These are phyloP conservation scores for Hymenoscyphus fructigenus DNA, from an alignment of 2,329 filamentous ascomycete genomes.

Conservation along the genomic window DNA sequence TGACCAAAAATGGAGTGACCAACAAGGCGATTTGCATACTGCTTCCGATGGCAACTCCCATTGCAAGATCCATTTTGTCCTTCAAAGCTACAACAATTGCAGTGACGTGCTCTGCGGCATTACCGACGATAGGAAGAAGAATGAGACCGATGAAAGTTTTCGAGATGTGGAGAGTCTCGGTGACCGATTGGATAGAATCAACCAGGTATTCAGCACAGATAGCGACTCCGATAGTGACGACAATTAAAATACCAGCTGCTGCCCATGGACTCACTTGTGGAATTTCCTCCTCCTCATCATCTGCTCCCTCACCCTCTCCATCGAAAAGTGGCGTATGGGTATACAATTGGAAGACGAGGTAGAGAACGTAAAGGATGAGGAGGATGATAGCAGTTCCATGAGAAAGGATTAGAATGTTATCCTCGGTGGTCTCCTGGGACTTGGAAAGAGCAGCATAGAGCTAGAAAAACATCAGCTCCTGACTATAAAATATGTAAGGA, in stretches of 20 bases:
- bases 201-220: slow-evolving; percentile 77
- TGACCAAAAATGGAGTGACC: slow-evolving; percentile 76
- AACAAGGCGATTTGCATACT: slow-evolving; percentile 81
- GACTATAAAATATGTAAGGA: background rate
- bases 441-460: slow-evolving; percentile 65
- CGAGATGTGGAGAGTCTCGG: slow-evolving; percentile 68
- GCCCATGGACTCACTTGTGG: slow-evolving; percentile 27
- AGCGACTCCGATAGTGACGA: slow-evolving; percentile 68
- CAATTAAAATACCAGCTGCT: slow-evolving; percentile 57
- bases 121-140: slow-evolving; percentile 76
- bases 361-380: slow-evolving; percentile 71
- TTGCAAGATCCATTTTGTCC: slow-evolving; percentile 74
- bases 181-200: slow-evolving; percentile 71
- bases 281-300: slow-evolving; percentile 22
- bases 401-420: slow-evolving; percentile 68
- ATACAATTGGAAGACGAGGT: slow-evolving; percentile 74
- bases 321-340: slow-evolving; percentile 75
- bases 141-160: slow-evolving; percentile 81
- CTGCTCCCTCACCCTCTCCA: slow-evolving; percentile 41
- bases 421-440: slow-evolving; percentile 43
- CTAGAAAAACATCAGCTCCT: slow-evolving; percentile 36
- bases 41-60: slow-evolving; percentile 79
- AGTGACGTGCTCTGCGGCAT: slow-evolving; percentile 79
- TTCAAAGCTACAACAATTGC: slow-evolving; percentile 75
- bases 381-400: slow-evolving; percentile 76